Conservation (phyloP, 2,329 filamentous ascomycete species). For the Cytospora piceicola region DNA sequence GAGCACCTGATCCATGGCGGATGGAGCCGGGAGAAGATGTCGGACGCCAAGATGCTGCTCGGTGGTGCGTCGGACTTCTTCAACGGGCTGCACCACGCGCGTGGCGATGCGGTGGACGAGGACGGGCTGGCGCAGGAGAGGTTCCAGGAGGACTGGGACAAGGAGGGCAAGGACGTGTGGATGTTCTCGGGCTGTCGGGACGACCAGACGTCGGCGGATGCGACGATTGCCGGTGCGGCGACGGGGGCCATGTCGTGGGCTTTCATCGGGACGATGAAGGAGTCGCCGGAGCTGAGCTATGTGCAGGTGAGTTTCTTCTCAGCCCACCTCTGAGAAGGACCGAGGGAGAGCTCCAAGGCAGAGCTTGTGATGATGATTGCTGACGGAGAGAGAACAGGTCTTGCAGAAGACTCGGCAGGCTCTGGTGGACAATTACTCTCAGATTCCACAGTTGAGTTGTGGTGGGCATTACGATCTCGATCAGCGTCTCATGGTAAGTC, state of each 20-base stretch:
- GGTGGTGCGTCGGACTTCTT: conserved; percentile 60
- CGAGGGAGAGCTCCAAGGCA: neutral
- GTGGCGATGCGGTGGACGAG: conserved; percentile 45
- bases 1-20: conserved; percentile 53
- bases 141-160: conserved; percentile 46
- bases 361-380: neutral
- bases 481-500: conserved; percentile 33
- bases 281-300: conserved; percentile 40
- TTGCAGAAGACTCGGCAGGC: conserved; percentile 34
- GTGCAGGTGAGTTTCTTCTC: conserved; percentile 34
- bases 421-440: conserved; percentile 35
- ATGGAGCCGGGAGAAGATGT: conserved; percentile 49
- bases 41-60: conserved; percentile 55
- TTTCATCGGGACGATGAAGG: conserved; percentile 40
- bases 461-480: conserved; percentile 38
- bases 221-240: conserved; percentile 41
- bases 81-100: conserved; percentile 52
- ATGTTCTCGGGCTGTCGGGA: conserved; percentile 47
- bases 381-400: conserved; percentile 30
- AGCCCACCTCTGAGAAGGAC: neutral
- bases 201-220: conserved; percentile 46
- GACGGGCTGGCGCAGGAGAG: conserved; percentile 50
- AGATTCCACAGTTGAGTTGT: conserved; percentile 38
- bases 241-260: conserved; percentile 47
- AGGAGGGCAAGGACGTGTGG: conserved; percentile 46